Evolutionary conservation across 257 asterid species (phyloP), one percentile per base, ranked within the genome.

Genomic region (Lycium barbarum): DNA sequence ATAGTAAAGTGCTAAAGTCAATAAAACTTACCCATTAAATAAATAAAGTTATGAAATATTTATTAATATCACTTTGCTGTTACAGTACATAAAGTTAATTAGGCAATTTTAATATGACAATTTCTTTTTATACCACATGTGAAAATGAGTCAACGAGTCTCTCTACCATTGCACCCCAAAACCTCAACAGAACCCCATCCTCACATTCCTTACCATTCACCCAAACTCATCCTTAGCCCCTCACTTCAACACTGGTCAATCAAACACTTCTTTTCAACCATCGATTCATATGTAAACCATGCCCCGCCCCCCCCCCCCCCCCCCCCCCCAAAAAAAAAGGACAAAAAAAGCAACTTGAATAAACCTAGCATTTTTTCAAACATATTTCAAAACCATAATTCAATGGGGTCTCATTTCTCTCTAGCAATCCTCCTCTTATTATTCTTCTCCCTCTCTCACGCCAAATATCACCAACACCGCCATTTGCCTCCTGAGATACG

Each of bases 141-240:
- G 9, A 22, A 65, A 65, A 22, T 65, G 20, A 35, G 20, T 33
- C 45, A 4, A 40, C 45, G 76, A 80, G 53, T 71, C 84, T 70
- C 80, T 68, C 78, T 68, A 57, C 57, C 70, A 80, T 58, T 85
- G 78, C 72, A 72, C 66, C 89, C 70, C 84, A 61, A 63, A 14
- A 55, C 62, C 63, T 51, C 81, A 38, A n/a, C 79, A 15, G 68
- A 13, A 81, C 92, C 97, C 93, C 90, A 93, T 95, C 98, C 98
- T 74, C 45, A 7, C 63, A 51, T 51, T 51, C 35, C 81, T 51
- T 22, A 53, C 63, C 81, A 76, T 76, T 76, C 45, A 51, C 22
- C 62, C 38, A 33, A 72, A 67, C 73, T 65, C 71, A 65, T 26
- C 71, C 71, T 65, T 36, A 67, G 76, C 51, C 76, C 76, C 22